These are phyloP conservation scores for Colletotrichum trifolii DNA, from an alignment of 2,329 filamentous ascomycete species.

Conservation along the genomic window DNA sequence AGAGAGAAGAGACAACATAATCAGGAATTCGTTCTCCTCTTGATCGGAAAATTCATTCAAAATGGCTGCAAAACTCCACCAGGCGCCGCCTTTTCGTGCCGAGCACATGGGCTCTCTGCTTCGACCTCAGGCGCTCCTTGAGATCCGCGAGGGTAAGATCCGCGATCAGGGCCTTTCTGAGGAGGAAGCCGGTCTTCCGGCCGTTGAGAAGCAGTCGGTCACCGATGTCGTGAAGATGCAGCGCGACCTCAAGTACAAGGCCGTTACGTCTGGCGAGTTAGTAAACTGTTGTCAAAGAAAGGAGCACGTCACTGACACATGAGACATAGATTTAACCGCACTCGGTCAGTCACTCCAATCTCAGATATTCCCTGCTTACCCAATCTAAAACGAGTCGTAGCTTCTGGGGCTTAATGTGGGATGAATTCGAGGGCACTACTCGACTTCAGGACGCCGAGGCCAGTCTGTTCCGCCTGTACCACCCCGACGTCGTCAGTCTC, in stretches of 20 bases:
- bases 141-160: constrained; percentile 65
- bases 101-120: constrained; percentile 82
- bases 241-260: constrained; percentile 72
- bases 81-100: constrained; percentile 72
- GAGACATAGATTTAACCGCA: constrained; percentile 49
- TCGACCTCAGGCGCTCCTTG: constrained; percentile 66
- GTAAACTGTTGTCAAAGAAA: too few relatives aligned
- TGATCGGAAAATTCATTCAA: too few relatives aligned
- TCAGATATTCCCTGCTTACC: neutral
- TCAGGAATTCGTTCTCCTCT: rapidly evolving
- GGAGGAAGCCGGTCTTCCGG: constrained; percentile 65
- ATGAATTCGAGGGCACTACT: constrained; percentile 62
- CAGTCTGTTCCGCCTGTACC: constrained; percentile 64
- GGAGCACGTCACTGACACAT: too few relatives aligned
- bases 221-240: constrained; percentile 76
- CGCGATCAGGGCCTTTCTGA: constrained; percentile 58
- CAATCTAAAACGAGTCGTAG: neutral
- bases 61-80: constrained; percentile 31
- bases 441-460: constrained; percentile 62
- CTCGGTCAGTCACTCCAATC: constrained; percentile 38
- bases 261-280: constrained; percentile 77
- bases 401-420: constrained; percentile 65
- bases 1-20: constrained; percentile 9
- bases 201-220: constrained; percentile 73
- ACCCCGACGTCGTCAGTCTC: constrained; percentile 64